These are phyloP conservation scores for Syzygium oleosum DNA, from an alignment of 345 rosid genomes.

Conservation along the genomic window DNA sequence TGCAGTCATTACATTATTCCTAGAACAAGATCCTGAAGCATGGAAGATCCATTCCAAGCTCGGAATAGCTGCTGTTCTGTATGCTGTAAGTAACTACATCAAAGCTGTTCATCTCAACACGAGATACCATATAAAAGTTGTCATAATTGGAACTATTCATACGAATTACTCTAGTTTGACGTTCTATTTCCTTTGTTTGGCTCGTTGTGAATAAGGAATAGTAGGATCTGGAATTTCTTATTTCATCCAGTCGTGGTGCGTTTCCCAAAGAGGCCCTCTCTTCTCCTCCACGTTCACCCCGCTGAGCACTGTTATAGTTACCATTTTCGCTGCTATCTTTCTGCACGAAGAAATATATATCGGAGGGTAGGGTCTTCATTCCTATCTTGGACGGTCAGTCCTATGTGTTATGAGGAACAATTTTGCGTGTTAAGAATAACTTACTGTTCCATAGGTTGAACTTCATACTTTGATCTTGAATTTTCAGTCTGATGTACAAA, in stretches of 20 bases:
- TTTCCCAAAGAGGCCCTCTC: slow-evolving; percentile 50
- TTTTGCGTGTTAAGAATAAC: not conserved
- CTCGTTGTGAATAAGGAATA: slow-evolving; percentile 22
- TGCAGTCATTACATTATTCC: slow-evolving; percentile 25
- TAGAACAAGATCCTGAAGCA: slow-evolving; percentile 30
- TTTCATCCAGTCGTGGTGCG: slow-evolving; percentile 64
- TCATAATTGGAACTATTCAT: not conserved
- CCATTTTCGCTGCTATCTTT: slow-evolving; percentile 43
- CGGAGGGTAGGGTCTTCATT: slow-evolving; percentile 30
- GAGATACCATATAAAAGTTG: not conserved
- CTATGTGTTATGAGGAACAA: not conserved
- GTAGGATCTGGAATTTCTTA: slow-evolving; percentile 34
- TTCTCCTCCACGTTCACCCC: slow-evolving; percentile 62
- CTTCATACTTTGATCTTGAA: not conserved
- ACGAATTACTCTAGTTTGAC: not conserved
- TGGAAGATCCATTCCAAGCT: slow-evolving; percentile 50
- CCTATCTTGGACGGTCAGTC: not conserved
- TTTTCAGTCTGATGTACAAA: not conserved
- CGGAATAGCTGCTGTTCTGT: slow-evolving; percentile 29
- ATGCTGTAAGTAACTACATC: slow-evolving; percentile 20
- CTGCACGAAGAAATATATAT: slow-evolving; percentile 37
- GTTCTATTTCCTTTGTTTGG: not conserved
- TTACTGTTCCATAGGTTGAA: not conserved
- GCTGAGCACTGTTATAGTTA: slow-evolving; percentile 42
- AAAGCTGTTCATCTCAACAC: not conserved